phyloP scores from a whole-genome alignment of 345 rosid genomes.

The Triadica sebifera region DNA sequence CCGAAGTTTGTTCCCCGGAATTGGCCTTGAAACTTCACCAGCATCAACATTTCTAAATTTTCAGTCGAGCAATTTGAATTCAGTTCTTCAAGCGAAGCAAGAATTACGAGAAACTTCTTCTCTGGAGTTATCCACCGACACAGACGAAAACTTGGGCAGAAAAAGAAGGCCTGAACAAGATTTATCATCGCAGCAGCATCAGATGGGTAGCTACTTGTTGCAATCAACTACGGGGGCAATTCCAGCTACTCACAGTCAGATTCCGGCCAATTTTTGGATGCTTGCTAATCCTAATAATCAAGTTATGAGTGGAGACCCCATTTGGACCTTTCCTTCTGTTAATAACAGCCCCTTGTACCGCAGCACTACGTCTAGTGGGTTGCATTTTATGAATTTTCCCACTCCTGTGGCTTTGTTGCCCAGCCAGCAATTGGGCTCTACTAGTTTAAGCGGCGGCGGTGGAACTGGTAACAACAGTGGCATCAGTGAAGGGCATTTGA shows the following conservation, averaged over 20 bases:
- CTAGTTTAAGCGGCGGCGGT: conserved; percentile 29
- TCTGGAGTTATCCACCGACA: conserved; percentile 42
- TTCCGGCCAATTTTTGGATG: conserved; percentile 96
- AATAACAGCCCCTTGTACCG: conserved; percentile 64
- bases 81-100: conserved; percentile 60
- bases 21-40: conserved; percentile 39
- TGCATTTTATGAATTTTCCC: conserved; percentile 94
- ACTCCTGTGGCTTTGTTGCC: conserved; percentile 78
- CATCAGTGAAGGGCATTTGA: conserved; percentile 55
- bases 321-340: conserved; percentile 83
- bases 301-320: conserved; percentile 69
- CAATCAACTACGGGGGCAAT: conserved; percentile 63
- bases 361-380: conserved; percentile 72
- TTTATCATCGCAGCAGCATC: conserved; percentile 52
- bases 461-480: conserved; percentile 16
- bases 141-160: conserved; percentile 49
- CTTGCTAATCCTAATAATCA: conserved; percentile 63
- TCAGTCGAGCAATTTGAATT: conserved; percentile 51
- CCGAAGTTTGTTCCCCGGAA: conserved; percentile 52
- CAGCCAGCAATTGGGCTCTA: conserved; percentile 67
- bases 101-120: conserved; percentile 46
- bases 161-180: conserved; percentile 60
- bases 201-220: conserved; percentile 58
- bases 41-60: conserved; percentile 71
- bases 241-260: conserved; percentile 56